Conservation (phyloP, 768 basidiomycete species). For the Gautieria morchelliformis region DNA sequence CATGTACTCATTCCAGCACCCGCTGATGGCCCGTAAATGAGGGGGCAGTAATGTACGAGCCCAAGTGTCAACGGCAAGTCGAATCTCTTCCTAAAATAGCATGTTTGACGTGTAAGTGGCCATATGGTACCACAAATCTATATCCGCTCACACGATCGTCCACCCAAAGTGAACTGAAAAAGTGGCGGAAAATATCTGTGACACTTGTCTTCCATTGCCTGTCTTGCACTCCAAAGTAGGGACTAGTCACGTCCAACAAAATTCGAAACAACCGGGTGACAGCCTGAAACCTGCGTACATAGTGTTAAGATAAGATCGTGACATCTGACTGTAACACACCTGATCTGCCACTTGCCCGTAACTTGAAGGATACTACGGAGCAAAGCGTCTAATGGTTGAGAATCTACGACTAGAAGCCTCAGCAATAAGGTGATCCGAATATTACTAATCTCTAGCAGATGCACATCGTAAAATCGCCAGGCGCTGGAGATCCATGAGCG, state of each 20-base stretch:
- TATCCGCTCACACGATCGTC: conserved; percentile 42
- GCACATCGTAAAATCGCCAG: conserved; percentile 63
- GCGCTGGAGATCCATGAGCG: conserved; percentile 29
- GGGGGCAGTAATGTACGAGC: conserved; percentile 52
- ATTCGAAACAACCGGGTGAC: conserved; percentile 53
- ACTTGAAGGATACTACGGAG: conserved; percentile 32
- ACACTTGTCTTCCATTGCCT: conserved; percentile 61
- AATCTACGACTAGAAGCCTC: conserved; percentile 51
- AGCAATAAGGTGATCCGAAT: conserved; percentile 49
- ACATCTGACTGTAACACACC: conserved; percentile 28
- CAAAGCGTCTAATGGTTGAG: conserved; percentile 49
- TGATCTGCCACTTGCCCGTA: conserved; percentile 34
- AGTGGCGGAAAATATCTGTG: conserved; percentile 46
- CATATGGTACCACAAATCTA: not conserved
- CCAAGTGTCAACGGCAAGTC: conserved; percentile 47
- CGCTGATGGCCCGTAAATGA: conserved; percentile 55
- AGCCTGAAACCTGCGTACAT: conserved; percentile 35
- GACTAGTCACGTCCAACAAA: conserved; percentile 54
- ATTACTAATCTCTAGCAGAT: conserved; percentile 41
- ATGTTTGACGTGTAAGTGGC: not conserved
- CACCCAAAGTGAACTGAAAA: conserved; percentile 54
- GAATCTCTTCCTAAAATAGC: conserved; percentile 56
- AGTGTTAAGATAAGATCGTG: not conserved
- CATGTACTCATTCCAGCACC: conserved; percentile 59
- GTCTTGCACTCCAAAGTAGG: conserved; percentile 50